These are phyloP conservation scores for Gigaspora rosea DNA, from an alignment of 192 early-diverging fungal genomes.

Conservation along the genomic window DNA sequence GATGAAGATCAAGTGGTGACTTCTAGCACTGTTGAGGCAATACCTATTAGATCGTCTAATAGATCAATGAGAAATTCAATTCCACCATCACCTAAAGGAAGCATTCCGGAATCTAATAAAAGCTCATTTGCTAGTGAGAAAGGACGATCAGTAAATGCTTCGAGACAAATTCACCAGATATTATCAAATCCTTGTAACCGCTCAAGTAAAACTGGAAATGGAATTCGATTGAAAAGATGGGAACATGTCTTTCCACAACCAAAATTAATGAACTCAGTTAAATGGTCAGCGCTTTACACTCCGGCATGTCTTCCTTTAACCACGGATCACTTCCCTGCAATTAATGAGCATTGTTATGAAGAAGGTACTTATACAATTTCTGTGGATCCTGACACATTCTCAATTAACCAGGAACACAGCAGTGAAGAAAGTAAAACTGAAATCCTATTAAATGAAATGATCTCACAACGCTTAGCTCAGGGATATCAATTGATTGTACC, in stretches of 20 bases:
- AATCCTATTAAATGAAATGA: slow-evolving; percentile 77
- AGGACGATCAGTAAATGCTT: not conserved
- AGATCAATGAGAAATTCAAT: slow-evolving; percentile 24
- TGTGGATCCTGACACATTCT: slow-evolving; percentile 47
- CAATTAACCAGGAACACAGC: slow-evolving; percentile 47
- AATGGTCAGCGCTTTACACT: slow-evolving; percentile 91
- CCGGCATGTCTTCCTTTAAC: slow-evolving; percentile 94
- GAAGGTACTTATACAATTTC: slow-evolving; percentile 79
- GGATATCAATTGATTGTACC: slow-evolving; percentile 86
- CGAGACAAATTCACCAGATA: slow-evolving; percentile 23
- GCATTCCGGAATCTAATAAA: slow-evolving; percentile 13
- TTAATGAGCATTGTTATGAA: slow-evolving; percentile 69
- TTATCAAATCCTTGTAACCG: slow-evolving; percentile 75
- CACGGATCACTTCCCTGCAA: slow-evolving; percentile 78
- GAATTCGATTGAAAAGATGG: slow-evolving; percentile 78
- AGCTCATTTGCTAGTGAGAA: slow-evolving; percentile 40
- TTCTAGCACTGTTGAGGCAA: slow-evolving; percentile 27
- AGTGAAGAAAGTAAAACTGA: slow-evolving; percentile 48
- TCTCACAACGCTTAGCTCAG: slow-evolving; percentile 87
- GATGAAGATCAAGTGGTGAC: not conserved
- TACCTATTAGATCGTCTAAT: slow-evolving; percentile 42
- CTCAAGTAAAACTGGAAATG: slow-evolving; percentile 48
- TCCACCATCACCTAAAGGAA: slow-evolving; percentile 34
- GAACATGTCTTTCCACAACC: slow-evolving; percentile 73
- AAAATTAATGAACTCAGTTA: slow-evolving; percentile 41